Evolutionary conservation across 768 basidiomycete species (phyloP).

Genomic region (Termitomyces sp.): DNA sequence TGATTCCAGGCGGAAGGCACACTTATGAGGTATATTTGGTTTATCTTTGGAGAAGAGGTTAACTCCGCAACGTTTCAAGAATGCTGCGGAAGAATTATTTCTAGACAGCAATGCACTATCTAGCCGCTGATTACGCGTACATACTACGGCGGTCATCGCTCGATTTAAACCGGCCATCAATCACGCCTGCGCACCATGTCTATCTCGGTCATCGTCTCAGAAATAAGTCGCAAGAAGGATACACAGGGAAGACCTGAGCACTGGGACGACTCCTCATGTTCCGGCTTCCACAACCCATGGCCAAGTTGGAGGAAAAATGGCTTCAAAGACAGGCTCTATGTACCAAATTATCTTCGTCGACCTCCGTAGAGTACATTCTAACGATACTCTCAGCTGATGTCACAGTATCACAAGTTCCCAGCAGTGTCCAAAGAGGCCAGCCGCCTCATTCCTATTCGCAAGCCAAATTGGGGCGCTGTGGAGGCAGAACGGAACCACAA

Average conservation of each 20-base stretch:
- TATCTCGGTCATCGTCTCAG: not conserved
- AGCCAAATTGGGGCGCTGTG: conserved; percentile 32
- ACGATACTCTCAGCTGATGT: not conserved
- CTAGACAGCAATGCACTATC: not conserved
- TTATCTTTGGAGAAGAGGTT: not conserved
- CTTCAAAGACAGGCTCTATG: conserved; percentile 12
- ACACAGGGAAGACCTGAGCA: conserved; percentile 17
- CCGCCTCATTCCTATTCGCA: conserved; percentile 24
- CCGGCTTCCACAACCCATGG: conserved; percentile 25
- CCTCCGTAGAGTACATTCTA: not conserved
- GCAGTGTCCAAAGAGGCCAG: conserved; percentile 8
- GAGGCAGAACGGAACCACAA: conserved; percentile 16
- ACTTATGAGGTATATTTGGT: not conserved
- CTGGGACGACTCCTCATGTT: conserved; percentile 19
- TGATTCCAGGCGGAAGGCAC: not conserved
- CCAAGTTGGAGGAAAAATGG: conserved; percentile 16
- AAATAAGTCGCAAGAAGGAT: not conserved
- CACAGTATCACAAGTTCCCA: conserved; percentile 1
- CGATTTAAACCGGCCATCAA: not conserved
- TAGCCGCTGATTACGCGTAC: not conserved
- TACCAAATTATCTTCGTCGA: not conserved
- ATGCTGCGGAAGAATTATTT: not conserved
- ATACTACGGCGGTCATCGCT: not conserved
- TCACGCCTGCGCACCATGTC: not conserved
- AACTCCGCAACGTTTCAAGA: not conserved